These are phyloP conservation scores for Phaffia rhodozyma DNA, from an alignment of 1,284 basidiomycete species.

Conservation along the genomic window DNA sequence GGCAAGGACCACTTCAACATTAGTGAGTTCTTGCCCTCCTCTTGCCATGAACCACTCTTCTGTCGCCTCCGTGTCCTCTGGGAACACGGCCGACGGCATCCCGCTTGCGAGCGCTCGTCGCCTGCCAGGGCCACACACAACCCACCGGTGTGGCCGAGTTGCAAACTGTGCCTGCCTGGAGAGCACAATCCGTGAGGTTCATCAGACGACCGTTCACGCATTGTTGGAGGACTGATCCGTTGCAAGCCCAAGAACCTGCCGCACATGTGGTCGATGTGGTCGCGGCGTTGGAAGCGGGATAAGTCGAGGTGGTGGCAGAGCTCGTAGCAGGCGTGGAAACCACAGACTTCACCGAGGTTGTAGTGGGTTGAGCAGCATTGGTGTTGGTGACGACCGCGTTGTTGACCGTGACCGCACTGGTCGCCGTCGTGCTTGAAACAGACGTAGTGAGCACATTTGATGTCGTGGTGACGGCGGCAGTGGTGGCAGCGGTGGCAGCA, in stretches of 20 bases:
- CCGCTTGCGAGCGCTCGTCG: background rate
- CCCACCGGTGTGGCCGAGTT: conserved; percentile 1
- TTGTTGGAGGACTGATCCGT: too few species aligned
- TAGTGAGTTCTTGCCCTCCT: too few species aligned
- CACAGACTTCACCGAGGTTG: background rate
- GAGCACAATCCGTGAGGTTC: too few species aligned
- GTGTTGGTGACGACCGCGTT: background rate
- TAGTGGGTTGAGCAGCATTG: background rate
- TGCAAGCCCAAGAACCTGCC: too few species aligned
- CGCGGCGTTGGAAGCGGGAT: background rate
- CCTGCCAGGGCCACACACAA: conserved; percentile 17
- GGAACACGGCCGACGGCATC: background rate
- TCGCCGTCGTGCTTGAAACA: background rate
- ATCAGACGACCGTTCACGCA: too few species aligned
- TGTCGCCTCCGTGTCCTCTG: too few species aligned
- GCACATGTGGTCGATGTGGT: background rate
- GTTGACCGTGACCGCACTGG: background rate
- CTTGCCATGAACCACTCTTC: too few species aligned
- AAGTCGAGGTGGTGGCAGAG: background rate
- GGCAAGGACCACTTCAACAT: too few species aligned
- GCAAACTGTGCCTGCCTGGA: too few species aligned
- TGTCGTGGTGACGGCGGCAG: background rate
- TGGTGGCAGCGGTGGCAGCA: background rate
- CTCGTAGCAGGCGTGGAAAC: background rate
- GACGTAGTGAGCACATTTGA: background rate